Base-by-base conservation (phyloP, 2,329 filamentous ascomycete species). In the Clarireedia monteithiana region DNA sequence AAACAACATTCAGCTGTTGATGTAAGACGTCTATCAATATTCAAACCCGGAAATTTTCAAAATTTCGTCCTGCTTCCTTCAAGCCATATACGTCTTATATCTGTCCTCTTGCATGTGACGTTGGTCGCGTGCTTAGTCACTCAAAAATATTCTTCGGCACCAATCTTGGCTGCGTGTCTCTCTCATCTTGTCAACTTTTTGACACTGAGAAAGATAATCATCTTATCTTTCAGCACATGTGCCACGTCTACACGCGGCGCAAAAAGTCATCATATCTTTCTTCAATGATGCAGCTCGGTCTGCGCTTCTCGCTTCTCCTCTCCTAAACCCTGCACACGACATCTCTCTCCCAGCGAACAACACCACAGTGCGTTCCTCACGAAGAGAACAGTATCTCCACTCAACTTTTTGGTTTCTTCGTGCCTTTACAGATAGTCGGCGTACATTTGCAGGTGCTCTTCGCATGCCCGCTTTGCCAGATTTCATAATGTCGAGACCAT, bases 201-300 rank as follows among this genome's bases (percentile, higher is more conserved):
- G 17, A 17, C 56, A 46, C 52, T 45, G 56, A 56, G 48, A 53
- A 42, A 50, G 42, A 46, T 48, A 57, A 45, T 48, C 48, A 38
- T 44, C 42, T 38, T 42, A 20, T 42, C n/a, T 40, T 42, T 26
- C 53, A 53, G 34, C 44, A 49, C 57, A 60, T 65, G 64, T 68
- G 66, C 64, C 64, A 62, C 59, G 53, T 55, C 30, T 50, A 53
- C 57, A 50, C 60, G 63, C 62, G 64, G 64, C 64, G 60, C 63
- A 63, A 57, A 56, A 56, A 62, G 55, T 50, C 62, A 68, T 57
- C 64, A 68, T 68, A 63, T 58, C 62, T 66, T 62, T 57, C 66
- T 64, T 61, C 64, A 72, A 76, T 69, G 66, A 83, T 84, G 81
- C 77, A 74, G 81, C 74, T 76, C 79, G 79, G 76, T 81, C 80